These are phyloP conservation scores for Penicillium sumatraense DNA, from an alignment of 2,329 filamentous ascomycete species.

Conservation along the genomic window DNA sequence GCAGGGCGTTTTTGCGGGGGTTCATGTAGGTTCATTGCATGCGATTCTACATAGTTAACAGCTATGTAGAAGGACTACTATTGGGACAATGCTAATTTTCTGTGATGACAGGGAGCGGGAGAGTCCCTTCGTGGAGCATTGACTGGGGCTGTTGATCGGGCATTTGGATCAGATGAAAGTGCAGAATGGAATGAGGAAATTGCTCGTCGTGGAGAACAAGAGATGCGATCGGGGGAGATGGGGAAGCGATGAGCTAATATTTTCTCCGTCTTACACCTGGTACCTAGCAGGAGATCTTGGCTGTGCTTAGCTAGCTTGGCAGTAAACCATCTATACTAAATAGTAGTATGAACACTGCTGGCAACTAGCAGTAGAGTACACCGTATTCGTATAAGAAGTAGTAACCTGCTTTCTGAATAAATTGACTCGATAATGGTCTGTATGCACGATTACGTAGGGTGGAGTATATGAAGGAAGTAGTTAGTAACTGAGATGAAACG, in stretches of 20 bases:
- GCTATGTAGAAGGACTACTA: too few relatives aligned
- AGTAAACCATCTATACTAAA: too few relatives aligned
- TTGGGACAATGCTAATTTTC: background rate
- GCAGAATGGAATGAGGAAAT: slow-evolving; percentile 43
- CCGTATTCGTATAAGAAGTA: too few relatives aligned
- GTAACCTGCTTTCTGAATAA: background rate
- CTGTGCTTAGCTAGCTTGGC: background rate
- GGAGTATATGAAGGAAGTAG: background rate
- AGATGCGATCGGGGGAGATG: slow-evolving; percentile 39
- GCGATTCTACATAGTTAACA: too few relatives aligned
- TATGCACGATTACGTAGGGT: background rate
- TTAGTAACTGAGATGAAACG: too few relatives aligned
- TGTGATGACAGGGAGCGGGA: slow-evolving; percentile 39
- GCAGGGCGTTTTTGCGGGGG: slow-evolving; percentile 34
- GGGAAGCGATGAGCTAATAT: background rate
- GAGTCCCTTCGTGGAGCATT: slow-evolving; percentile 46
- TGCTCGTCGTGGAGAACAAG: slow-evolving; percentile 39
- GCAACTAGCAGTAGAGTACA: too few relatives aligned
- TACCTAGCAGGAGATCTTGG: background rate
- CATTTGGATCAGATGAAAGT: slow-evolving; percentile 43
- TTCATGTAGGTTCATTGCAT: slow-evolving; percentile 38
- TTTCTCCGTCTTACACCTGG: too few relatives aligned
- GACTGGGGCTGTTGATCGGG: slow-evolving; percentile 43
- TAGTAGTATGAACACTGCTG: too few relatives aligned
- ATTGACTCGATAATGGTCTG: too few relatives aligned